phyloP scores from a whole-genome alignment of 208 protist genomes.

The Acanthamoeba royreba region DNA sequence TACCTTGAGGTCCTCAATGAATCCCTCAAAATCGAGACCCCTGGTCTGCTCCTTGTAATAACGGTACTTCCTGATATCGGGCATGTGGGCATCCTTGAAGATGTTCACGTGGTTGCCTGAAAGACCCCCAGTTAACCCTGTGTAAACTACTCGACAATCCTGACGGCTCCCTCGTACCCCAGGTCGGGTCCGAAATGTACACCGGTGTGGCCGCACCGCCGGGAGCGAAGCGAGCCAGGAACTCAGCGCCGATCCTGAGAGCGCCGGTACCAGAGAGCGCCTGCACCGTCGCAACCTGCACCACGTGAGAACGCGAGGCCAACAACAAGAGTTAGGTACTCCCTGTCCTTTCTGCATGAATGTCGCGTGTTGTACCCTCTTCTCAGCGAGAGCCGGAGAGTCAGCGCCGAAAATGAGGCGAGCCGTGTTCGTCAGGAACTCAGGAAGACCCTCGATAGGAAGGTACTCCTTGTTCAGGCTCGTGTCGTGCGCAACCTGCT shows the following conservation, averaged over 20 bases:
- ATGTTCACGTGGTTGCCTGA: slow-evolving; percentile 72
- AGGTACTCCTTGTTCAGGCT: slow-evolving; percentile 95
- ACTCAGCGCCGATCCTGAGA: slow-evolving; percentile 79
- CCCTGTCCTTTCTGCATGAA: not conserved
- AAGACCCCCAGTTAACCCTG: not conserved
- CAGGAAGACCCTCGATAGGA: slow-evolving; percentile 88
- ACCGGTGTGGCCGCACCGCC: slow-evolving; percentile 54
- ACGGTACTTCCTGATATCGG: slow-evolving; percentile 62
- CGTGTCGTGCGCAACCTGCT: slow-evolving; percentile 50
- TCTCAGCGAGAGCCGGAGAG: slow-evolving; percentile 67
- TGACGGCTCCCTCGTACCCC: slow-evolving; percentile 50
- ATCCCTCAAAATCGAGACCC: slow-evolving; percentile 76
- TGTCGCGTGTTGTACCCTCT: not conserved
- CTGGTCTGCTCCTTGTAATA: slow-evolving; percentile 67
- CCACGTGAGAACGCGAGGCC: not conserved
- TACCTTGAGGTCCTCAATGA: slow-evolving; percentile 69
- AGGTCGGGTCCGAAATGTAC: slow-evolving; percentile 83
- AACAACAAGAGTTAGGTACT: not conserved
- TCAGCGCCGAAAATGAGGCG: slow-evolving; percentile 88
- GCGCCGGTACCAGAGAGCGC: slow-evolving; percentile 88
- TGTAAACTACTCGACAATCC: not conserved
- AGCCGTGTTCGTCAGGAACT: slow-evolving; percentile 84
- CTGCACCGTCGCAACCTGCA: slow-evolving; percentile 82
- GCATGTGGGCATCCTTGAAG: slow-evolving; percentile 67
- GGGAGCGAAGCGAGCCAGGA: slow-evolving; percentile 75